phyloP scores from a whole-genome alignment of 2,329 filamentous ascomycete genomes.

The Pseudogymnoascus sp. region DNA sequence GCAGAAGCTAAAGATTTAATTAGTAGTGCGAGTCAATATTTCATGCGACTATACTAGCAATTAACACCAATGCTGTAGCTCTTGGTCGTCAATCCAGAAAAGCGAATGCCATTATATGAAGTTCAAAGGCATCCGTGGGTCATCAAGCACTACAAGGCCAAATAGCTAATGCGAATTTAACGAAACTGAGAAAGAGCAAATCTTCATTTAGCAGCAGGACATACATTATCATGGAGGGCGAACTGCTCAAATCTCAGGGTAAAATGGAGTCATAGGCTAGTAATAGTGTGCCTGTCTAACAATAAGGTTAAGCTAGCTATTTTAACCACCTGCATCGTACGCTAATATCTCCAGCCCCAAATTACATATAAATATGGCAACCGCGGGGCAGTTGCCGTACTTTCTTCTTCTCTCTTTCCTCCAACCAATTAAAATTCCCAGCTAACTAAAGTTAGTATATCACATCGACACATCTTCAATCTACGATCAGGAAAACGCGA shows the following conservation, averaged over 20 bases:
- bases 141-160: slow-evolving; percentile 71
- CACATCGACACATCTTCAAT: background rate
- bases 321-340: background rate
- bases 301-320: background rate
- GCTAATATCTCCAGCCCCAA: background rate
- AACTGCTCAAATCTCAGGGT: background rate
- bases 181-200: background rate
- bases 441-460: background rate
- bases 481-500: background rate
- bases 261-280: background rate
- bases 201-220: background rate
- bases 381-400: background rate
- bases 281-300: background rate
- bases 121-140: slow-evolving; percentile 94
- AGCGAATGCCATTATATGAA: slow-evolving; percentile 85
- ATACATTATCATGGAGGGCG: background rate
- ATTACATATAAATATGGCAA: background rate
- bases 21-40: slow-evolving; percentile 60
- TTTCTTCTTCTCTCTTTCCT: background rate
- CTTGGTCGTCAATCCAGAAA: slow-evolving; percentile 87
- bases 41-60: background rate
- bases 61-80: slow-evolving; percentile 46
- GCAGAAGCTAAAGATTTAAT: slow-evolving; percentile 87
- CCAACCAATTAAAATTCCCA: too few relatives aligned
- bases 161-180: slow-evolving; percentile 32